A percentile compares a stretch with the other conserved stretches of the same genome.
phyloP scores from a whole-genome alignment of 306 rosid genomes.

The Phaseolus lunatus region DNA sequence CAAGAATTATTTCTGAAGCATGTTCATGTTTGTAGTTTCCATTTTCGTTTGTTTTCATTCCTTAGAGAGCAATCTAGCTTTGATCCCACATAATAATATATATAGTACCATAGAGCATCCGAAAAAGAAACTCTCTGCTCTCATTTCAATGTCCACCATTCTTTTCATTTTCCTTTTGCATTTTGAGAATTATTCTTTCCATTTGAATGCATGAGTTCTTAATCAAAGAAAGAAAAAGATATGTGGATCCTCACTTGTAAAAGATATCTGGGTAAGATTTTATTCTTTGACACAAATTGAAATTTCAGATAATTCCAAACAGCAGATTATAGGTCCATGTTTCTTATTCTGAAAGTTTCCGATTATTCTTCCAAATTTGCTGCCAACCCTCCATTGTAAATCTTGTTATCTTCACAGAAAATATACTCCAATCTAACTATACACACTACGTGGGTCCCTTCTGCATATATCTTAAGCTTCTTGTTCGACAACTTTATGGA shows the following conservation, averaged over 20 bases:
- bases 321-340: slow-evolving; percentile 12
- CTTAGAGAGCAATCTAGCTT: slow-evolving; percentile 15
- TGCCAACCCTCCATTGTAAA: slow-evolving; percentile 49
- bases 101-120: slow-evolving; percentile 26
- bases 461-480: slow-evolving; percentile 35
- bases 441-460: slow-evolving; percentile 45
- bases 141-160: slow-evolving; percentile 45
- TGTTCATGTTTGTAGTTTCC: not conserved
- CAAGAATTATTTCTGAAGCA: not conserved
- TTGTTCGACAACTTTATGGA: slow-evolving; percentile 33
- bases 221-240: slow-evolving; percentile 35
- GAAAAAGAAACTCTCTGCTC: slow-evolving; percentile 30
- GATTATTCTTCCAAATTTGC: slow-evolving; percentile 40
- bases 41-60: slow-evolving; percentile 2
- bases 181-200: slow-evolving; percentile 47
- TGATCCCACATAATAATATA: not conserved
- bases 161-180: slow-evolving; percentile 16
- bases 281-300: slow-evolving; percentile 27
- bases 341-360: slow-evolving; percentile 38
- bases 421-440: slow-evolving; percentile 48
- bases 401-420: slow-evolving; percentile 24
- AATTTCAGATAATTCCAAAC: slow-evolving; percentile 42
- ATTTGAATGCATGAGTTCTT: slow-evolving; percentile 28
- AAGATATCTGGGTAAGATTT: slow-evolving; percentile 35
- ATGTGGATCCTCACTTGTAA: slow-evolving; percentile 32